Evolutionary conservation across 2,329 filamentous ascomycete genomes (phyloP).

Genomic region (Ceratocystis harringtonii): DNA sequence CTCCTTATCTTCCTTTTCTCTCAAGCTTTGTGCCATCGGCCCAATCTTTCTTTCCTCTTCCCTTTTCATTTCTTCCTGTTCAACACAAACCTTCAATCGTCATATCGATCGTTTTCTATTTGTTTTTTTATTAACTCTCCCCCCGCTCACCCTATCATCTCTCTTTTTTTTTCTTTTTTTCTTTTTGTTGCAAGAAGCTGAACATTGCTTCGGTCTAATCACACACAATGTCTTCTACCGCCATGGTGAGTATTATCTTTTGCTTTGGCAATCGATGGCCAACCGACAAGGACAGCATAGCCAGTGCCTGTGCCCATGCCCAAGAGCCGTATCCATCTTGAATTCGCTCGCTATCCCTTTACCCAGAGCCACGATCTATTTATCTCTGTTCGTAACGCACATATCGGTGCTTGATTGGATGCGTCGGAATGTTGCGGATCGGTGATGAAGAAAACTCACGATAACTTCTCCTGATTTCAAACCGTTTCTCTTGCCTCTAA

Average conservation of each 20-base stretch:
- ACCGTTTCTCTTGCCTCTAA: not conserved
- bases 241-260: constrained; percentile 11
- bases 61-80: constrained; percentile 2
- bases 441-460: not conserved
- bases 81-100: not conserved
- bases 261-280: not conserved
- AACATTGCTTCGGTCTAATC: not conserved
- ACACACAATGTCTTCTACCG: constrained; percentile 11
- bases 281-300: not conserved
- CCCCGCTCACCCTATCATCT: not conserved
- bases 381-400: not conserved
- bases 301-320: not conserved
- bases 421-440: not conserved
- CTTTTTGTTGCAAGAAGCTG: not conserved
- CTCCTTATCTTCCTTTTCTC: constrained; percentile 8
- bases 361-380: not conserved
- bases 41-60: constrained; percentile 4
- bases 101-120: constrained; percentile 1
- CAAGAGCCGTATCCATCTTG: not conserved
- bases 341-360: not conserved
- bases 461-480: not conserved
- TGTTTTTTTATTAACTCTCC: constrained; percentile 2
- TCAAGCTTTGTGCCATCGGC: constrained; percentile 5
- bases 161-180: not conserved
- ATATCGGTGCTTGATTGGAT: not conserved